A percentile compares a stretch with the other conserved stretches of the same genome.
phyloP scores from a whole-genome alignment of 768 basidiomycete species.

The Chalciporus piperatus region DNA sequence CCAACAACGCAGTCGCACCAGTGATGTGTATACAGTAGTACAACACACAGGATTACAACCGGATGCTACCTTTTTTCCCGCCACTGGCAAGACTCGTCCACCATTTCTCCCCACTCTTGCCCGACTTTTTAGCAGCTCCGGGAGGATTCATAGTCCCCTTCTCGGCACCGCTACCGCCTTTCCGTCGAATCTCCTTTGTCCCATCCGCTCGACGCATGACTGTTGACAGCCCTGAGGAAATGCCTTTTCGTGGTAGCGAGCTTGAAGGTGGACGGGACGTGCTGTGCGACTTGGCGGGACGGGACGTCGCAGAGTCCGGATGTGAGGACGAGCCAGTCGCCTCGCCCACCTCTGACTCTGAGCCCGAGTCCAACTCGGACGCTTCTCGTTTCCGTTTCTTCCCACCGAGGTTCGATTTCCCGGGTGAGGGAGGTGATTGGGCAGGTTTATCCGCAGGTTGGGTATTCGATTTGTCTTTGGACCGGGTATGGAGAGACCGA shows the following conservation, averaged over 20 bases:
- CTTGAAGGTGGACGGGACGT: not conserved
- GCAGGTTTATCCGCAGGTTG: not conserved
- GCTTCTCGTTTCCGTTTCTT: conserved; percentile 19
- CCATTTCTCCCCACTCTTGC: conserved; percentile 34
- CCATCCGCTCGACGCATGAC: conserved; percentile 36
- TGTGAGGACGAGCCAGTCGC: not conserved
- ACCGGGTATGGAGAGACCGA: conserved; percentile 2
- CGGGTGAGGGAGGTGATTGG: not conserved
- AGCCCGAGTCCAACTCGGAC: not conserved
- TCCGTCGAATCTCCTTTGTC: conserved; percentile 9
- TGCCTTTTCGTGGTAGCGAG: conserved; percentile 41
- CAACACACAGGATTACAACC: not conserved
- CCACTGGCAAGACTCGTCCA: conserved; percentile 41
- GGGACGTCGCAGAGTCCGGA: too few species aligned
- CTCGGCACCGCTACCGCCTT: conserved; percentile 2
- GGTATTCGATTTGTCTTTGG: not conserved
- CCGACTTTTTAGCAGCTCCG: not conserved
- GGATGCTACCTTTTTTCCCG: conserved; percentile 4
- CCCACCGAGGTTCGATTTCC: not conserved
- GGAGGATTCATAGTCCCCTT: conserved; percentile 15
- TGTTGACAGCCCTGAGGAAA: conserved; percentile 62
- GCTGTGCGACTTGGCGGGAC: too few species aligned
- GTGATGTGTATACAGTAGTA: too few species aligned
- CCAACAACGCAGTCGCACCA: too few species aligned
- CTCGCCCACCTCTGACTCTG: not conserved